A percentile compares a stretch with the other conserved stretches of the same genome.
Evolutionary conservation across 768 basidiomycete genomes (phyloP).

Genomic region (Mycena galopus): DNA sequence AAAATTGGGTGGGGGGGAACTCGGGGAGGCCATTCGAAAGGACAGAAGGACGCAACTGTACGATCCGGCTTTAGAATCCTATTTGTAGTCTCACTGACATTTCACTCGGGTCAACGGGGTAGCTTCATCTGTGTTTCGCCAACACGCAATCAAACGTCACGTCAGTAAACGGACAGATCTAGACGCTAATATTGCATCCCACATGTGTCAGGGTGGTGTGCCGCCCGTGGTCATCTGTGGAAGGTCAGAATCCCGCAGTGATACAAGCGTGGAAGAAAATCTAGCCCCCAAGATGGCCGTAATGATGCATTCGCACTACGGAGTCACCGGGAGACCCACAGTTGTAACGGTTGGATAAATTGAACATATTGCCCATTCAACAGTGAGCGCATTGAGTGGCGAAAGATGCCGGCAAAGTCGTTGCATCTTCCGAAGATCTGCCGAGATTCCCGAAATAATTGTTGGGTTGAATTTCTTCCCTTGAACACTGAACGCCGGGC

Average conservation of each 20-base stretch:
- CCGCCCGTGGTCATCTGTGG: not conserved
- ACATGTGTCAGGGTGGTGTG: constrained; percentile 7
- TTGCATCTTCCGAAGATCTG: too few relatives aligned
- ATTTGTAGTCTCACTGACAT: constrained; percentile 2
- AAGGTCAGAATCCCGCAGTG: constrained; percentile 9
- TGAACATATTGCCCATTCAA: not conserved
- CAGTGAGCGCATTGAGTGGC: not conserved
- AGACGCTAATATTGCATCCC: not conserved
- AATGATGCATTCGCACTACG: not conserved
- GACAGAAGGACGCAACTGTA: constrained; percentile 3
- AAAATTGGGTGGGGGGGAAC: constrained; percentile 8
- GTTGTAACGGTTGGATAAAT: not conserved
- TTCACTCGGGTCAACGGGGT: not conserved
- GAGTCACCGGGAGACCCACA: not conserved
- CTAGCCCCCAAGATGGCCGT: not conserved
- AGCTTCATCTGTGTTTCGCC: not conserved
- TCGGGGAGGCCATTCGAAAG: constrained; percentile 7
- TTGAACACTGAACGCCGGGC: not conserved
- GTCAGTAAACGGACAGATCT: constrained; percentile 9
- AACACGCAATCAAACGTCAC: constrained; percentile 13
- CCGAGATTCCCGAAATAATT: not conserved
- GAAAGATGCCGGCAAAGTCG: not conserved
- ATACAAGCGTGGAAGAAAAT: not conserved
- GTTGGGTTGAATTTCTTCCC: not conserved
- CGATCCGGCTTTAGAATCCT: not conserved